Evolutionary conservation across 225 moss, liverwort and hornwort genomes (phyloP).

Genomic region (Pleurozium schreberi): DNA sequence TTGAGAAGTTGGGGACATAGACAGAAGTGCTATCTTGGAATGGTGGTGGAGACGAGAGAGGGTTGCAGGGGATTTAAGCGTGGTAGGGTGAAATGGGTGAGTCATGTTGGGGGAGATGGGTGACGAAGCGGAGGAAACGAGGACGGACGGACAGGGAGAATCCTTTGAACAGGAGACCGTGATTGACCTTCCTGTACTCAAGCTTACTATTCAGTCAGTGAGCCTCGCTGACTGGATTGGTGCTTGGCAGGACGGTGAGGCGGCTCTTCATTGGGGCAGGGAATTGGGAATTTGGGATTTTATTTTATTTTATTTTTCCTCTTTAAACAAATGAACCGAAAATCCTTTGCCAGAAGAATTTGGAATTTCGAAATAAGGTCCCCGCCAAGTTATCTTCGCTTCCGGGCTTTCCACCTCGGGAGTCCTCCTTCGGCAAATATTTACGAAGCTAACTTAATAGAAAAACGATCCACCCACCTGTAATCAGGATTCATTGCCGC

Average conservation of each 20-base stretch:
- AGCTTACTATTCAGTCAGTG: not conserved
- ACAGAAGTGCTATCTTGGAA: not conserved
- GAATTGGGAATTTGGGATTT: no score
- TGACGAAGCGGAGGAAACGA: conserved; percentile 9
- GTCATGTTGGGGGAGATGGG: not conserved
- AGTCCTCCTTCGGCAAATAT: no score
- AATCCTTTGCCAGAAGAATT: no score
- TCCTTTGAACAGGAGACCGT: not conserved
- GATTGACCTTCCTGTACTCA: no score
- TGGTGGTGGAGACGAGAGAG: not conserved
- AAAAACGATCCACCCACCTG: conserved; percentile 19
- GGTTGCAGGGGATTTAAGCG: not conserved
- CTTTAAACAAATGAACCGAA: no score
- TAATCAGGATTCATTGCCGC: conserved; percentile 55
- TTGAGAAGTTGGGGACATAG: no score
- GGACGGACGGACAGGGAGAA: not conserved
- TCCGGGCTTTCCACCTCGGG: no score
- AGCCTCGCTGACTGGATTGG: not conserved
- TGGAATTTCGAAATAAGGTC: no score
- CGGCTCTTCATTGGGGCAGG: no score
- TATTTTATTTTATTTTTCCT: no score
- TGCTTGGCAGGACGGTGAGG: no score
- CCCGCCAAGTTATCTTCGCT: no score
- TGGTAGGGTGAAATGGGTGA: not conserved
- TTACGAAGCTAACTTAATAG: not conserved